Evolutionary conservation across 1,284 basidiomycete species (phyloP).

Genomic region (Cryptococcus jaspeensis): DNA sequence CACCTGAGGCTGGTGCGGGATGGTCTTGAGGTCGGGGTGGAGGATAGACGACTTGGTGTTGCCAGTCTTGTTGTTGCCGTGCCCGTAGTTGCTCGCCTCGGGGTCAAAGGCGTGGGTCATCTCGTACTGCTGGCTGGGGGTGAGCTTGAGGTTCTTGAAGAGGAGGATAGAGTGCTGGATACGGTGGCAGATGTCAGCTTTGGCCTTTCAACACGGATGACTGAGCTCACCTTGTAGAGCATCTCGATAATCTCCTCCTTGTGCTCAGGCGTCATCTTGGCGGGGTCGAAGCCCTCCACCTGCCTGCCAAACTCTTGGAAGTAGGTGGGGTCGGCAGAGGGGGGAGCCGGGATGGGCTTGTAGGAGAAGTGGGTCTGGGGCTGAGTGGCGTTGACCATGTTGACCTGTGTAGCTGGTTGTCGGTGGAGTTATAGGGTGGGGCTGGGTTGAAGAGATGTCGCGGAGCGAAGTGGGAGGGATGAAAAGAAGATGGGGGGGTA

Average conservation of each 20-base stretch:
- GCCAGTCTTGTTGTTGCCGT: conserved; percentile 78
- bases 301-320: conserved; percentile 65
- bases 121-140: conserved; percentile 77
- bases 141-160: conserved; percentile 66
- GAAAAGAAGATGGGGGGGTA: too few species aligned
- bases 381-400: conserved; percentile 9
- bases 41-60: conserved; percentile 71
- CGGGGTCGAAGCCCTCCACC: conserved; percentile 63
- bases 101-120: conserved; percentile 80
- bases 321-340: conserved; percentile 60
- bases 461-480: too few species aligned
- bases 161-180: conserved; percentile 67
- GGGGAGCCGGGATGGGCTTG: conserved; percentile 59
- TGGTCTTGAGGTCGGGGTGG: conserved; percentile 80
- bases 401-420: not conserved
- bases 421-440: too few species aligned
- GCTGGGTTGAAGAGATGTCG: too few species aligned
- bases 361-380: conserved; percentile 22
- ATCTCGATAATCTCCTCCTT: conserved; percentile 62
- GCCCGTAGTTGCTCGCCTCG: conserved; percentile 68
- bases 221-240: conserved; percentile 61
- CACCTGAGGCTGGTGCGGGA: conserved; percentile 77
- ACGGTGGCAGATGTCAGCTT: not conserved
- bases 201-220: not conserved
- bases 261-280: conserved; percentile 56